A percentile compares a stretch with the other conserved stretches of the same genome.
Conservation (phyloP, 257 asterid species). For the Ilex aquifolium region DNA sequence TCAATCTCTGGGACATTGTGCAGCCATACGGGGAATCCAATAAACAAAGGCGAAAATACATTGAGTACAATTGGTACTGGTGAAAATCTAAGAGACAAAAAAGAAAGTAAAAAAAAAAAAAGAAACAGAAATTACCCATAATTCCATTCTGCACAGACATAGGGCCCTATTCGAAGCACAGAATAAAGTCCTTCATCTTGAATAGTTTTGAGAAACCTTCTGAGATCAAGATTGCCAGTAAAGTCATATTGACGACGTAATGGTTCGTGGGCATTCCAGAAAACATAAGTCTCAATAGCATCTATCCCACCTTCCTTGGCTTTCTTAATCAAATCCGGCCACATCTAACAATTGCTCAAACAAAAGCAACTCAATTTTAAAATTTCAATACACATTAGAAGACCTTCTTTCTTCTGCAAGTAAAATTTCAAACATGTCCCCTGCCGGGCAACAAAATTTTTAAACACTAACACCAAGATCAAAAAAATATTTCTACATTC, state of each 20-base stretch:
- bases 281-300: slow-evolving; percentile 73
- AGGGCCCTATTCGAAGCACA: slow-evolving; percentile 80
- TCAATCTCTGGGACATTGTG: slow-evolving; percentile 50
- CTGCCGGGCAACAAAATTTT: no score
- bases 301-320: slow-evolving; percentile 71
- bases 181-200: slow-evolving; percentile 51
- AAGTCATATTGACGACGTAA: slow-evolving; percentile 62
- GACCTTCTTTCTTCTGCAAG: no score
- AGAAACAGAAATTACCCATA: slow-evolving; percentile 40
- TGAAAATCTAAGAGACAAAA: not conserved
- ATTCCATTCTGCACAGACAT: slow-evolving; percentile 86
- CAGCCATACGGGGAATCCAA: slow-evolving; percentile 85
- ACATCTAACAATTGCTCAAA: slow-evolving; percentile 39
- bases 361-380: not conserved
- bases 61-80: not conserved
- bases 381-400: no score
- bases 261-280: slow-evolving; percentile 82
- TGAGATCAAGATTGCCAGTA: slow-evolving; percentile 49
- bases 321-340: slow-evolving; percentile 76
- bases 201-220: slow-evolving; percentile 55
- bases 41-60: not conserved
- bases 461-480: no score
- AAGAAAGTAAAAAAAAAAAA: not conserved
- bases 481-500: no score
- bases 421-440: no score